These are phyloP conservation scores for grape (Vitis vinifera) DNA, from an alignment of 164 flowering plant genomes.

Conservation along the genomic window DNA sequence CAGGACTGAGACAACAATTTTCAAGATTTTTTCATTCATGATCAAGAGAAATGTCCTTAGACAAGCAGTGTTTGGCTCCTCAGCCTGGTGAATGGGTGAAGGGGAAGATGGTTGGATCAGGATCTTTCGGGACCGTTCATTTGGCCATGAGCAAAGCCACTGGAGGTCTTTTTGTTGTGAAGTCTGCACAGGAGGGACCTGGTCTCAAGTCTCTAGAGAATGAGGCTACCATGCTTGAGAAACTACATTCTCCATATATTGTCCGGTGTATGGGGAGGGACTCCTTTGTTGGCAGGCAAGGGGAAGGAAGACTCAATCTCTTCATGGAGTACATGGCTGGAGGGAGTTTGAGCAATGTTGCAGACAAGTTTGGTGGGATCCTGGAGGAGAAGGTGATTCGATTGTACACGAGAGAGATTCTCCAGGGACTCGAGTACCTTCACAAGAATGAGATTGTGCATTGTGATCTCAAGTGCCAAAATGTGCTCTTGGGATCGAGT, in stretches of 20 bases:
- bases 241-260: conserved; percentile 41
- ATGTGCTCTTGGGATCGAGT: conserved; percentile 48
- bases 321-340: conserved; percentile 70
- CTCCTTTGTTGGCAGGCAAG: conserved; percentile 8
- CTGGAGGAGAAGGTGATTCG: conserved; percentile 49
- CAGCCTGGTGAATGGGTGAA: conserved; percentile 42
- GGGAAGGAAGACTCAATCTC: conserved; percentile 27
- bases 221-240: conserved; percentile 46
- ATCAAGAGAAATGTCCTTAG: conserved; percentile 22
- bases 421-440: conserved; percentile 43
- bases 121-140: conserved; percentile 50
- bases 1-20: neutral
- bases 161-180: conserved; percentile 50
- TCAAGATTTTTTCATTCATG: neutral
- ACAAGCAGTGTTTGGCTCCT: conserved; percentile 9
- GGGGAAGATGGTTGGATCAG: conserved; percentile 50
- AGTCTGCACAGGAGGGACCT: conserved; percentile 35
- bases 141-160: conserved; percentile 51
- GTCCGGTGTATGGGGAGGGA: conserved; percentile 45
- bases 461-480: conserved; percentile 63
- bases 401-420: conserved; percentile 43
- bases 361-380: conserved; percentile 42
- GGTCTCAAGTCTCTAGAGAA: conserved; percentile 34
- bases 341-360: conserved; percentile 48
- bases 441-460: conserved; percentile 56